Percentiles rank a stretch among this genome's conserved stretches.
Evolutionary conservation across 2,329 filamentous ascomycete species (phyloP).

Genomic region (Aspergillus tanneri): DNA sequence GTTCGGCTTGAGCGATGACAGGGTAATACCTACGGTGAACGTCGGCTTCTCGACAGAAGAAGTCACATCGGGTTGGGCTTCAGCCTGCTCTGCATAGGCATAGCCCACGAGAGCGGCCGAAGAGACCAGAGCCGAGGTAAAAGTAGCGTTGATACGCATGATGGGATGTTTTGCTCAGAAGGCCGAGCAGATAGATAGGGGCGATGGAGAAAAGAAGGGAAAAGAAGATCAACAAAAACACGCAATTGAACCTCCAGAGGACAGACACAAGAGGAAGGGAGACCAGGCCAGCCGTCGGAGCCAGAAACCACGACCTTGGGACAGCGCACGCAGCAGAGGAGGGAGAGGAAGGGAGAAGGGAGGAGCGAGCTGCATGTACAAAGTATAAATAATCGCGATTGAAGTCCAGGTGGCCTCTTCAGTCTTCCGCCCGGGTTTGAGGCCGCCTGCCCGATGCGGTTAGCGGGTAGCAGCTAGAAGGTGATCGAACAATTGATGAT

Average conservation of each 20-base stretch:
- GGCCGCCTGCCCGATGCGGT: slow-evolving; percentile 16
- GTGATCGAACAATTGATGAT: no score
- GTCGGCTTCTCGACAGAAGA: slow-evolving; percentile 68
- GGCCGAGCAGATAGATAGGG: slow-evolving; percentile 4
- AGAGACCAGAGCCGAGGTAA: slow-evolving; percentile 67
- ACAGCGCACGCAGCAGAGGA: slow-evolving; percentile 10
- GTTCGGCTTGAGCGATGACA: neutral
- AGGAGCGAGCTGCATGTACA: slow-evolving; percentile 22
- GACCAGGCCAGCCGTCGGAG: slow-evolving; percentile 6
- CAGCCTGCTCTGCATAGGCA: slow-evolving; percentile 67
- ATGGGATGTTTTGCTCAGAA: slow-evolving; percentile 37
- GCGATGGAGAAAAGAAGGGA: slow-evolving; percentile 21
- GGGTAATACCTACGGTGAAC: slow-evolving; percentile 71
- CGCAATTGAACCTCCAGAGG: slow-evolving; percentile 23
- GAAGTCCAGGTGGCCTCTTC: slow-evolving; percentile 48
- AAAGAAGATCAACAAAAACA: slow-evolving; percentile 7
- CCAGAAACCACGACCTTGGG: slow-evolving; percentile 12
- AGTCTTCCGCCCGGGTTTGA: slow-evolving; percentile 19
- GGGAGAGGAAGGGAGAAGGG: slow-evolving; percentile 16
- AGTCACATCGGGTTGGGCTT: slow-evolving; percentile 55
- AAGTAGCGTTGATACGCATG: slow-evolving; percentile 82
- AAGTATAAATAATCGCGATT: slow-evolving; percentile 33
- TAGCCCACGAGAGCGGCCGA: slow-evolving; percentile 67
- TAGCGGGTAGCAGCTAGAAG: no score
- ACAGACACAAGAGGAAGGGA: neutral